Evolutionary conservation across 2,329 filamentous ascomycete species (phyloP).

Genomic region (Ceratocystis papillata): DNA sequence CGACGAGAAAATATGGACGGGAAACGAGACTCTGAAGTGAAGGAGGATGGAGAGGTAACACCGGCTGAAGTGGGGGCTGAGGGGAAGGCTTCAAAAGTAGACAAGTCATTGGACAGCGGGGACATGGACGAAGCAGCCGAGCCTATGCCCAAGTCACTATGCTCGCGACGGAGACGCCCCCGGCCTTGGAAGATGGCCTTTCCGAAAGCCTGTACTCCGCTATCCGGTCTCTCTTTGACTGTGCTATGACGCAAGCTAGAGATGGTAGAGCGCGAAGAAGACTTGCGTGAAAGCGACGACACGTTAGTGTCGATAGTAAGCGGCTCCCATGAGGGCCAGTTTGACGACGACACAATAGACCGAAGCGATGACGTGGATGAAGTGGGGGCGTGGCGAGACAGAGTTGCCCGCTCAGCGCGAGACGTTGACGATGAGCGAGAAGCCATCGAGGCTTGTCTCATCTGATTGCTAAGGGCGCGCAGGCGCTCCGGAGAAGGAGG

Average conservation of each 20-base stretch:
- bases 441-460: constrained; percentile 42
- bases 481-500: constrained; percentile 51
- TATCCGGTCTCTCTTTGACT: constrained; percentile 43
- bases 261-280: constrained; percentile 45
- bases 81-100: background rate
- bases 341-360: constrained; percentile 31
- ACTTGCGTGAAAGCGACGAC: constrained; percentile 45
- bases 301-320: constrained; percentile 40
- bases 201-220: constrained; percentile 45
- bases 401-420: constrained; percentile 15
- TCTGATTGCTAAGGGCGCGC: constrained; percentile 48
- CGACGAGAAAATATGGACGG: constrained; percentile 44
- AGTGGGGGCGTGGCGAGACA: constrained; percentile 35
- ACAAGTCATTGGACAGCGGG: constrained; percentile 1
- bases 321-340: constrained; percentile 22
- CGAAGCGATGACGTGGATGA: constrained; percentile 47
- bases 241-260: constrained; percentile 41
- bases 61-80: background rate
- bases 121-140: constrained; percentile 12
- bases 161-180: constrained; percentile 41
- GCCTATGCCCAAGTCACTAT: constrained; percentile 29
- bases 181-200: constrained; percentile 49
- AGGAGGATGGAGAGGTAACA: constrained; percentile 9
- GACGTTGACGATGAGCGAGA: constrained; percentile 24
- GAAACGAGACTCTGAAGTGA: constrained; percentile 27